phyloP scores from a whole-genome alignment of 441 rosid genomes.

The Adansonia madagascariensis region DNA sequence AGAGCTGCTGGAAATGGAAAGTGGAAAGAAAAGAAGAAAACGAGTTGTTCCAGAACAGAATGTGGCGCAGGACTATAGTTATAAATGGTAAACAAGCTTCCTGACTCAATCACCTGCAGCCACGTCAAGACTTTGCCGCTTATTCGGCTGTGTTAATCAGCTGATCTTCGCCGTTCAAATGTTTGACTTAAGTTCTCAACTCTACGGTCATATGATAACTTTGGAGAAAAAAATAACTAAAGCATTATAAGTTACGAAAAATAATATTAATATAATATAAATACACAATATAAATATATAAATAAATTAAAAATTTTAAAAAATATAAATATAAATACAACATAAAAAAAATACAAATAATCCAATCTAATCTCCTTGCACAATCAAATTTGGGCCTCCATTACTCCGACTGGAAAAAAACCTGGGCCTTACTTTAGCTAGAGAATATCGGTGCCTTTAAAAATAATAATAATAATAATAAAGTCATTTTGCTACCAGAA shows the following conservation, averaged over 20 bases:
- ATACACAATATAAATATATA: no score
- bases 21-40: no score
- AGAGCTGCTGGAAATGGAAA: not conserved
- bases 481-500: no score
- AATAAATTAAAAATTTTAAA: no score
- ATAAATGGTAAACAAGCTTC: conserved; percentile 20
- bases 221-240: no score
- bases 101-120: conserved; percentile 4
- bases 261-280: no score
- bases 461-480: no score
- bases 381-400: conserved; percentile 16
- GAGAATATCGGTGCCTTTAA: not conserved
- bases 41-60: not conserved
- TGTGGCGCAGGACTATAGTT: conserved; percentile 23
- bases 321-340: no score
- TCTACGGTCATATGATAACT: not conserved
- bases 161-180: conserved; percentile 11
- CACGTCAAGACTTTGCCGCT: not conserved
- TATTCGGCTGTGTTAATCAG: not conserved
- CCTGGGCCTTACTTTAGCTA: not conserved
- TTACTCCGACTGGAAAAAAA: not conserved
- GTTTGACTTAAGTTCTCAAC: not conserved
- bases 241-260: no score
- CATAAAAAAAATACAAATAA: no score
- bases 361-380: no score